Base-by-base conservation (phyloP, 345 rosid genomes). In the Eucalyptus cloeziana region DNA sequence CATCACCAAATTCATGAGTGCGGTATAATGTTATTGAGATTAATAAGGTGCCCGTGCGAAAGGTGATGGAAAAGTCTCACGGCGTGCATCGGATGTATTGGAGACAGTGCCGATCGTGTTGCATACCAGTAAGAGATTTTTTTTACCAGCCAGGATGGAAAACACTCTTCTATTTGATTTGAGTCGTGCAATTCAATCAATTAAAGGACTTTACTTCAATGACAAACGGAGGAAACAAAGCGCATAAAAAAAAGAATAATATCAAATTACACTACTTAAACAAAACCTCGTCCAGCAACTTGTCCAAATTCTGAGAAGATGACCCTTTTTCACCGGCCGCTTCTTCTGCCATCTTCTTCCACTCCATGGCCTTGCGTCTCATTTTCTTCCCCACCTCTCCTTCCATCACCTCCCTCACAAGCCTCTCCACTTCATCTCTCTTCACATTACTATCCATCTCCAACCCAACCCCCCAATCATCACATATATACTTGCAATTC, bases 381-480 rank as follows among this genome's bases (percentile, higher is more conserved):
- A 80, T 19, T 37, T 80, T 45, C 86, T 37, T 81, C 49, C 86
- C 86, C 86, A 10, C n/a, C 49, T 81, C 86, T 81, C 49, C 86
- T 45, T 40, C 49, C 49, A 81, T 81, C 49, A 81, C 3, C 25
- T 81, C 49, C 49, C 49, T 81, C 49, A 81, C 49, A 19, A 81
- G 86, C 49, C 86, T 81, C n/a, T 19, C 86, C 86, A 40, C 45
- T 81, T 81, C 86, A 62, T 62, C 33, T 62, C 71, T 91, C 81
- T 87, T 93, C 24, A 89, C 94, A n/a, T 93, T 76, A 5, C 44
- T 85, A 86, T 62, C 71, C 17, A 62, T 30, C 33, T 62, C 71
- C 19, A 62, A 30, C 37, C 95, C 94, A 9, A 93, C 64, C 71
- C 71, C 71, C 71, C 71, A 62, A 62, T 62, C 71, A 62, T 62